Base-by-base conservation (phyloP, 164 flowering plant species). In the Stephania yunnanensis region DNA sequence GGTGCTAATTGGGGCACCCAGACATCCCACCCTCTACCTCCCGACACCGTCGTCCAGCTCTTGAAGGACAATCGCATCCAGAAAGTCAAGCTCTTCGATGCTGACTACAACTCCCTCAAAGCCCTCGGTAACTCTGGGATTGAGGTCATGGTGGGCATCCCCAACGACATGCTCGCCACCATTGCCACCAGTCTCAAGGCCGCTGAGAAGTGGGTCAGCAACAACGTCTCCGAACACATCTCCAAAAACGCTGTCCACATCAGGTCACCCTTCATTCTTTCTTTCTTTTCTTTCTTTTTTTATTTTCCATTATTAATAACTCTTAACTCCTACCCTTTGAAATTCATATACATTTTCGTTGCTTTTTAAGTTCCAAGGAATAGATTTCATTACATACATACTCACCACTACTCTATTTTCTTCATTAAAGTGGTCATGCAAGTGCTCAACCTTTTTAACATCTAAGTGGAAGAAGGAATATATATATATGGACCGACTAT, bases 1-100 rank as follows among this genome's bases (percentile, higher is more conserved):
- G 98, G 99, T 29, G 96, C 87, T 13, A 95, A 95, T 82, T 95
- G 97, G 98, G 99, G 99, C 10, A 87, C 92, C 6, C 98, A 93
- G 78, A 70, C 87, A 36, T 82, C 87, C 31, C 99, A 95, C 80
- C 92, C 86, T 42, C 78, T 95, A 73, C 76, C 86, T 0, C 92
- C 97, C 2, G 80, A 70, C 0, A 85, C 79, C 19, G 89, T 95
- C 10, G 98, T 93, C 67, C 81, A 77, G 78, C 31, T 95, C 83
- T 83, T 95, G 45, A 87, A 73, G 67, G 92, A 89, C 0, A 95
- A 95, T 80, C 93, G 95, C 73, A 65, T 95, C 50, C 88, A 84
- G 74, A 93, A 87, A 73, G 97, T 90, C 71, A 95, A 95, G 92
- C 92, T 95, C 36, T 95, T 95, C 72, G 99, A 95, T 79, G 97